These are phyloP conservation scores for Alternaria viburni DNA, from an alignment of 2,329 filamentous ascomycete genomes.

Conservation along the genomic window DNA sequence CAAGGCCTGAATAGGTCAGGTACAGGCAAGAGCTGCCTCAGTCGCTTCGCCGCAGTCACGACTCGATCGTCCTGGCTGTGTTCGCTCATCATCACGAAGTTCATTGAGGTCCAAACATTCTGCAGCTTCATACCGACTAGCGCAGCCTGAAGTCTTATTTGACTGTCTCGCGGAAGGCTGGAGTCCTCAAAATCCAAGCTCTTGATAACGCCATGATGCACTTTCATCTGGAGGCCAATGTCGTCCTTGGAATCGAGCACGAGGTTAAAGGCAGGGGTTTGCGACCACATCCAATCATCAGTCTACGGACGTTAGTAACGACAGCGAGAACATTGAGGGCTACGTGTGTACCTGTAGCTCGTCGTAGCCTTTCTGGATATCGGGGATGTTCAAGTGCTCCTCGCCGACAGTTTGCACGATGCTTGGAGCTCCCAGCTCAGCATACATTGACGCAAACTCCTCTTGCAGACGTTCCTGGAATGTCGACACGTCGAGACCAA, in stretches of 20 bases:
- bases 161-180: constrained; percentile 2
- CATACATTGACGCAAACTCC: constrained; percentile 72
- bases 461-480: constrained; percentile 57
- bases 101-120: constrained; percentile 54
- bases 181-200: constrained; percentile 48
- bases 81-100: constrained; percentile 25
- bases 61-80: constrained; percentile 19
- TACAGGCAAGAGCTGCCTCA: constrained; percentile 32
- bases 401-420: constrained; percentile 60
- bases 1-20: constrained; percentile 18
- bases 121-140: constrained; percentile 55
- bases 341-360: constrained; percentile 63
- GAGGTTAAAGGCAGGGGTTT: constrained; percentile 84
- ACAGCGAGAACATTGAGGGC: neutral
- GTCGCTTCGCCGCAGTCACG: constrained; percentile 18
- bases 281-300: constrained; percentile 77
- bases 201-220: constrained; percentile 64
- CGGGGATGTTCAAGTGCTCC: constrained; percentile 56
- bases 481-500: constrained; percentile 61
- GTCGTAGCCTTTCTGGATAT: constrained; percentile 66
- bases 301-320: constrained; percentile 57
- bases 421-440: constrained; percentile 46
- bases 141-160: constrained; percentile 21
- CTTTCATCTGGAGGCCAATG: constrained; percentile 32
- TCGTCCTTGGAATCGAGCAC: constrained; percentile 56